These are phyloP conservation scores for Saccharomyces hybrid DNA, from an alignment of 1,139 yeast genomes.

Conservation along the genomic window DNA sequence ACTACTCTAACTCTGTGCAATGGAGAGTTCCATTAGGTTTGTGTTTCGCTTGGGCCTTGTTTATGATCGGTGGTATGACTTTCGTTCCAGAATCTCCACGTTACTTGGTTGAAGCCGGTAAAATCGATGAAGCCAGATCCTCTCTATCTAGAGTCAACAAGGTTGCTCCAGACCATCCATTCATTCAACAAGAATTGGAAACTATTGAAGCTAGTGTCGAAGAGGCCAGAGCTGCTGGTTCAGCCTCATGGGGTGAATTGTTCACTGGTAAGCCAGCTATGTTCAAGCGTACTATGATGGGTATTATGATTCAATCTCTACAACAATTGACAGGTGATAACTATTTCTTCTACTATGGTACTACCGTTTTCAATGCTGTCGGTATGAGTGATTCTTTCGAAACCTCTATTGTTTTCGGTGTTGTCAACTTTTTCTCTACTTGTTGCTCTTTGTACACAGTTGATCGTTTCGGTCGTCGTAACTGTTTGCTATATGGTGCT, in stretches of 20 bases:
- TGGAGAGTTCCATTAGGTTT: conserved; percentile 59
- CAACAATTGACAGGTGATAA: conserved; percentile 77
- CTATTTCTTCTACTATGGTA: conserved; percentile 74
- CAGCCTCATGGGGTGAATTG: conserved; percentile 35
- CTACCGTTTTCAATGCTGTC: conserved; percentile 65
- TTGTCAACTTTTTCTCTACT: conserved; percentile 47
- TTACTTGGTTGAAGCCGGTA: conserved; percentile 48
- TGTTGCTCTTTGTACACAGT: too few species aligned
- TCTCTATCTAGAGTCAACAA: conserved; percentile 38
- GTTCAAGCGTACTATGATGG: conserved; percentile 55
- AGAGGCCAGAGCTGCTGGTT: conserved; percentile 33
- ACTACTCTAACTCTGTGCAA: conserved; percentile 40
- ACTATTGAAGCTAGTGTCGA: conserved; percentile 47
- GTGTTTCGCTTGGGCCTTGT: conserved; percentile 38
- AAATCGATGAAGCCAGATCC: conserved; percentile 48
- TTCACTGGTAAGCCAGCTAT: conserved; percentile 34
- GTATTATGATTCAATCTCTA: conserved; percentile 55
- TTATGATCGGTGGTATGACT: conserved; percentile 46
- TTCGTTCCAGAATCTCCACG: conserved; percentile 77
- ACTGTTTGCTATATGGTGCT: too few species aligned
- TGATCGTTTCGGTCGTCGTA: too few species aligned
- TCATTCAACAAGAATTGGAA: conserved; percentile 51
- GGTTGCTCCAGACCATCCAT: conserved; percentile 38
- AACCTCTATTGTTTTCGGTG: conserved; percentile 67
- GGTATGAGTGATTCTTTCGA: conserved; percentile 65